Base-by-base conservation (phyloP, 1,284 basidiomycete genomes). In the Chalciporus sp. region DNA sequence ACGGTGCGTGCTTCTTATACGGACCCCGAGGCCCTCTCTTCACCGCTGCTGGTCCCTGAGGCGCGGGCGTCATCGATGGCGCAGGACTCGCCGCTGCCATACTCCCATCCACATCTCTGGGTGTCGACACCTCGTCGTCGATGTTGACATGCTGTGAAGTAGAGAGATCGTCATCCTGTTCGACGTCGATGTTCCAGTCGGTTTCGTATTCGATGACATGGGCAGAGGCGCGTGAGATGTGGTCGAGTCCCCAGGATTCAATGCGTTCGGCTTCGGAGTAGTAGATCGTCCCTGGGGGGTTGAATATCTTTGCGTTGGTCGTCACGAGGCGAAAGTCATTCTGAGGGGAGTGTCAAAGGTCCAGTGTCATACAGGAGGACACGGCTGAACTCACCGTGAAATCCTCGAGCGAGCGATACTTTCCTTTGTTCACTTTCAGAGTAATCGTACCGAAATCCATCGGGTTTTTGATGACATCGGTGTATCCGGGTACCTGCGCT, bases 371-470 rank as follows among this genome's bases (percentile, higher is more conserved):
- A 7, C 1, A 14, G 1, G 29, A 28, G 14, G 16, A 27, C 7
- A 7, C 8, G 17, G 7, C 4, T 0, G 31, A 4, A 79, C 85
- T 57, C 61, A 89, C 89, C 12, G 82, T 76, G 64, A 92, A 92
- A 41, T 90, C 88, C 55, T 90, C 88, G 44, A 92, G 70, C 3
- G 86, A 87, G 19, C 85, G 79, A 66, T 91, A 92, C 58, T 77
- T 82, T 1, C 86, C 86, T 60, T 71, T 79, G 41, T 73, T 72
- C 5, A 89, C 85, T 66, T 89, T 90, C 42, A 69, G 72, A 7
- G 81, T 72, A 82, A 94, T 92, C 0, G 90, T 93, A 0, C 89
- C 88, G 56, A 94, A 76, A 62, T 93, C 91, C 90, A 94, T 94
- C 7, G 91, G 91, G 29, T 75, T 74, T 62, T 84, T 83, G 47